Conservation (phyloP, 2,329 filamentous ascomycete species). For the Fusarium brachygibbosum region DNA sequence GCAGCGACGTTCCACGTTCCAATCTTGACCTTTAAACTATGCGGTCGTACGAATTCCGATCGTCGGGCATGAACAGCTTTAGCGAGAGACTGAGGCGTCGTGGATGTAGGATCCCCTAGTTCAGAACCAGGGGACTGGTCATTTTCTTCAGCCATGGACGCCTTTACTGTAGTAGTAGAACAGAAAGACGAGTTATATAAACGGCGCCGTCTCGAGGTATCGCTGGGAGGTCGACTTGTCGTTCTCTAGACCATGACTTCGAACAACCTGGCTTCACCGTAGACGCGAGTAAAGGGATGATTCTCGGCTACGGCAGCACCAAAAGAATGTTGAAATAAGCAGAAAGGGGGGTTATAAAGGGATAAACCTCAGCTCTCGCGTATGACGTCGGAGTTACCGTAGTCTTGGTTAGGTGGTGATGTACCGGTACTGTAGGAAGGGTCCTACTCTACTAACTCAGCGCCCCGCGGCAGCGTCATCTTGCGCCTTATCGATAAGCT, state of each 20-base stretch:
- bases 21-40: slow-evolving; percentile 85
- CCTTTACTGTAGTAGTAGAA: slow-evolving; percentile 44
- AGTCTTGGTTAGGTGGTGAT: slow-evolving; percentile 36
- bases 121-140: slow-evolving; percentile 57
- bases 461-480: slow-evolving; percentile 42
- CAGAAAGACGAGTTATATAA: slow-evolving; percentile 27
- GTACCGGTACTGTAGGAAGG: slow-evolving; percentile 32
- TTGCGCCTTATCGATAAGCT: slow-evolving; percentile 51
- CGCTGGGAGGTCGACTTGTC: slow-evolving; percentile 43
- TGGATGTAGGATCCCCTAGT: slow-evolving; percentile 58
- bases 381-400: slow-evolving; percentile 37
- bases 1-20: slow-evolving; percentile 96
- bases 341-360: slow-evolving; percentile 21
- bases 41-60: slow-evolving; percentile 82
- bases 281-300: neutral
- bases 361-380: slow-evolving; percentile 22
- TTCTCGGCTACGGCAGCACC: slow-evolving; percentile 3
- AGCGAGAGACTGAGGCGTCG: slow-evolving; percentile 70
- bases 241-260: slow-evolving; percentile 55
- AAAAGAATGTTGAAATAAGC: slow-evolving; percentile 32
- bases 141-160: slow-evolving; percentile 47
- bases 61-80: slow-evolving; percentile 78
- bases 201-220: slow-evolving; percentile 47
- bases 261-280: slow-evolving; percentile 32
- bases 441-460: slow-evolving; percentile 30